Evolutionary conservation across 2,329 filamentous ascomycete genomes (phyloP).

Genomic region (Colletotrichum shisoi): DNA sequence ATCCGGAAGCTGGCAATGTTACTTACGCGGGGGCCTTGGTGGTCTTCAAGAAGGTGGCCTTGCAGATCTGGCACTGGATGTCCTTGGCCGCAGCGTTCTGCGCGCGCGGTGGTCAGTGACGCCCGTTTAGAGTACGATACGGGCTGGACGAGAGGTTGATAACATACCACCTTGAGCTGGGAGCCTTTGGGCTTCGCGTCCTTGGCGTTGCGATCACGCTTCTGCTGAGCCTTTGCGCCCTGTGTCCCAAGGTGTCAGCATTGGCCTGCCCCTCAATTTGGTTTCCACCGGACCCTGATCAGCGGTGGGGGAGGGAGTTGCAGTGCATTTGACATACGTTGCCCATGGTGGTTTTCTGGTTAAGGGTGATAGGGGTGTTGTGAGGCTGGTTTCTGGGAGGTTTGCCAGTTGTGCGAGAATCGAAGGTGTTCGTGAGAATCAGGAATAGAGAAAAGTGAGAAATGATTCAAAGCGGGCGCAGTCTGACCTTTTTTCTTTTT

Average conservation of each 20-base stretch:
- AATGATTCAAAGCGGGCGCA: conserved; percentile 20
- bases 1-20: neutral
- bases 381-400: neutral
- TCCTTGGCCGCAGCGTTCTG: conserved; percentile 77
- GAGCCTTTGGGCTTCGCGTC: conserved; percentile 65
- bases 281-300: conserved; percentile 38
- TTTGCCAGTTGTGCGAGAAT: neutral
- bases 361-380: neutral
- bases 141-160: neutral
- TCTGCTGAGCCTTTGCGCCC: conserved; percentile 73
- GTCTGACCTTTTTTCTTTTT: conserved; percentile 2
- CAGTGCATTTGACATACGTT: conserved; percentile 39
- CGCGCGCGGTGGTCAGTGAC: conserved; percentile 38
- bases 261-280: conserved; percentile 31
- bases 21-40: conserved; percentile 74
- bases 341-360: conserved; percentile 33
- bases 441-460: conserved; percentile 5
- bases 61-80: conserved; percentile 80
- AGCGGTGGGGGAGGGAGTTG: conserved; percentile 29
- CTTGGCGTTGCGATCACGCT: conserved; percentile 76
- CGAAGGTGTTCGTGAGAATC: conserved; percentile 8
- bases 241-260: conserved; percentile 43
- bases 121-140: neutral
- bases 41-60: conserved; percentile 80
- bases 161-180: conserved; percentile 71